Evolutionary conservation across 495 filamentous ascomycete genomes (phyloP).

Genomic region (Penicillium robsamsonii): DNA sequence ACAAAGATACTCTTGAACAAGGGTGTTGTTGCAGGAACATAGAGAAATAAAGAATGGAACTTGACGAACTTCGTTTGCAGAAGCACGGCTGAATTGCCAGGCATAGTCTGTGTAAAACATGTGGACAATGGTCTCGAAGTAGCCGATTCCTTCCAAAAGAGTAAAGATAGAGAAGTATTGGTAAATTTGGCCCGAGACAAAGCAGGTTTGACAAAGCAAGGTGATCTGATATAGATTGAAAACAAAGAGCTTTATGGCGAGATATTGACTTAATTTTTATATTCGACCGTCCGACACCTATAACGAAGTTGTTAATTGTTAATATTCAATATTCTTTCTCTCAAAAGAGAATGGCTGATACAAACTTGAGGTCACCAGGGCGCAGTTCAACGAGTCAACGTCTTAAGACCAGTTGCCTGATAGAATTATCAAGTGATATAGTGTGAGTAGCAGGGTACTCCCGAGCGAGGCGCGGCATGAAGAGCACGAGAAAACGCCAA

Average conservation of each 20-base stretch:
- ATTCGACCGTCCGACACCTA: background rate
- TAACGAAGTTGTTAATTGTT: background rate
- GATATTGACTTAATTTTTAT: background rate
- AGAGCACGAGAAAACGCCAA: background rate
- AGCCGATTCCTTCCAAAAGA: background rate
- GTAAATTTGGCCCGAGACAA: background rate
- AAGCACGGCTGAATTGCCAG: background rate
- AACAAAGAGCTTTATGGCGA: background rate
- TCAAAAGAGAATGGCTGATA: background rate
- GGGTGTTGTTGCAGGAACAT: background rate
- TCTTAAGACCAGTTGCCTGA: background rate
- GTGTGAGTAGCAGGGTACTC: background rate
- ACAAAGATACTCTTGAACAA: background rate
- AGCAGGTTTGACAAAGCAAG: background rate
- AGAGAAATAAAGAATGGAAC: background rate
- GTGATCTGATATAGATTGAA: background rate
- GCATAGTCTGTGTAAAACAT: background rate
- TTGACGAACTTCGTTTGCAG: background rate
- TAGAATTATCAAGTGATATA: background rate
- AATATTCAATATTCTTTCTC: background rate
- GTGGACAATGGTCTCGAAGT: background rate
- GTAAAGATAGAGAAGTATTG: background rate
- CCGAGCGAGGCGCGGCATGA: background rate
- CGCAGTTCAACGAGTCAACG: background rate
- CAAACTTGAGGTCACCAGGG: background rate